Percentiles rank a stretch among this genome's conserved stretches.
These are phyloP conservation scores for Taiozyma onychis DNA, from an alignment of 1,139 yeast genomes.

Conservation along the genomic window DNA sequence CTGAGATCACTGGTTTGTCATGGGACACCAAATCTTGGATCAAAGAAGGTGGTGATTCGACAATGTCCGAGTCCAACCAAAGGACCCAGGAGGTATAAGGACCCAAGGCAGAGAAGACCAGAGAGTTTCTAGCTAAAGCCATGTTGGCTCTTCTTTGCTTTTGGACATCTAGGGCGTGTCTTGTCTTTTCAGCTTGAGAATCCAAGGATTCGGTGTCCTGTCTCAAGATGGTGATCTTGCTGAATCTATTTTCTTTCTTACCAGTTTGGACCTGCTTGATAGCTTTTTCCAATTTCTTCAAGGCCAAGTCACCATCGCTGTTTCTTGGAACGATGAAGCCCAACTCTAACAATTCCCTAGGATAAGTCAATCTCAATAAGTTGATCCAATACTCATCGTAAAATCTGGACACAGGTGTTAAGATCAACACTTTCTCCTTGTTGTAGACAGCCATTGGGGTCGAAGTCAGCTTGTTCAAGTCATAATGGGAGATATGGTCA, in stretches of 20 bases:
- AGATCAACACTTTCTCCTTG: slow-evolving; percentile 73
- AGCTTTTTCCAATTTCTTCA: slow-evolving; percentile 64
- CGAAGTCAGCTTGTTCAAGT: slow-evolving; percentile 69
- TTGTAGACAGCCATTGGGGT: slow-evolving; percentile 65
- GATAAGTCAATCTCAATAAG: slow-evolving; percentile 66
- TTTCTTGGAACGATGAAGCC: slow-evolving; percentile 90
- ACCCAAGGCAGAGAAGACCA: slow-evolving; percentile 81
- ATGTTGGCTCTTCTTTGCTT: slow-evolving; percentile 82
- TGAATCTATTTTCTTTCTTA: slow-evolving; percentile 54
- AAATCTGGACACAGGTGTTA: slow-evolving; percentile 86
- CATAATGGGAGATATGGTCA: slow-evolving; percentile 79
- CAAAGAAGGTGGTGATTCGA: slow-evolving; percentile 77
- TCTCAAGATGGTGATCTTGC: slow-evolving; percentile 79
- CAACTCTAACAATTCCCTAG: slow-evolving; percentile 75
- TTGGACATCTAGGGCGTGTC: slow-evolving; percentile 75
- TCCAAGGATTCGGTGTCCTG: slow-evolving; percentile 80
- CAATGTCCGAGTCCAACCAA: slow-evolving; percentile 93
- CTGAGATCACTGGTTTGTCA: slow-evolving; percentile 81
- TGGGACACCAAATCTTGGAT: slow-evolving; percentile 86
- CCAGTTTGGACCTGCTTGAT: slow-evolving; percentile 63
- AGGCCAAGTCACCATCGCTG: slow-evolving; percentile 72
- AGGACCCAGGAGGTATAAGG: slow-evolving; percentile 92
- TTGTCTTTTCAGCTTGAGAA: slow-evolving; percentile 69
- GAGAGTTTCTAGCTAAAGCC: slow-evolving; percentile 92
- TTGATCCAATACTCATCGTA: slow-evolving; percentile 86